Conservation (phyloP, 2,329 filamentous ascomycete genomes). For the Microthyrium microscopicum region DNA sequence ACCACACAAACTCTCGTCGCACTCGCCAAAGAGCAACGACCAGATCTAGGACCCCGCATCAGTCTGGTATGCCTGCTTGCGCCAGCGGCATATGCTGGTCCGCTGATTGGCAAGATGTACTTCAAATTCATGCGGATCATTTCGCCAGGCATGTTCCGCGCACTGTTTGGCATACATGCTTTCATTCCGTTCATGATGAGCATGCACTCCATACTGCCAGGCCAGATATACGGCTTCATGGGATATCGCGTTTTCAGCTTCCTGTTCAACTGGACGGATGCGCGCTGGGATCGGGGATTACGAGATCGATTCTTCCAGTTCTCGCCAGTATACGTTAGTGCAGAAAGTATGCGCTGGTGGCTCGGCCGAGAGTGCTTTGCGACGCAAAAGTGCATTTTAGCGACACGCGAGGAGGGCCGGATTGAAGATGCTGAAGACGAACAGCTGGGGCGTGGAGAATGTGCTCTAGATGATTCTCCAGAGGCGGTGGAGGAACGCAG, state of each 20-base stretch:
- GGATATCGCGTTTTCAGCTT: conserved; percentile 84
- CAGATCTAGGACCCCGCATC: conserved; percentile 65
- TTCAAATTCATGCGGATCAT: conserved; percentile 84
- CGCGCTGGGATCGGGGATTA: conserved; percentile 66
- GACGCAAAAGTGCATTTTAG: conserved; percentile 70
- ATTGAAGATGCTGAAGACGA: conserved; percentile 39
- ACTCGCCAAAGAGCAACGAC: conserved; percentile 75
- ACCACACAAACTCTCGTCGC: conserved; percentile 80
- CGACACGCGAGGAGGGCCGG: conserved; percentile 54
- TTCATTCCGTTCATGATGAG: conserved; percentile 92
- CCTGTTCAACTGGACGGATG: conserved; percentile 76
- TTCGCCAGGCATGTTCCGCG: conserved; percentile 55
- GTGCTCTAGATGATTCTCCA: neutral
- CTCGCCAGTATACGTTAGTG: conserved; percentile 74
- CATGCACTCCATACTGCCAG: conserved; percentile 52
- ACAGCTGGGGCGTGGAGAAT: conserved; percentile 18
- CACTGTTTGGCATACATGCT: conserved; percentile 79
- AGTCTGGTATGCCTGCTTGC: conserved; percentile 84
- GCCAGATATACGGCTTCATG: conserved; percentile 57
- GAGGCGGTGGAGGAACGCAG: conserved; percentile 20
- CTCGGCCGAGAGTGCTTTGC: conserved; percentile 74
- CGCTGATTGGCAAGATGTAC: conserved; percentile 70
- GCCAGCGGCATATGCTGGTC: conserved; percentile 78
- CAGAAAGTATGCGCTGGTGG: conserved; percentile 94
- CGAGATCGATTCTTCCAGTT: conserved; percentile 81